Evolutionary conservation across 2,329 filamentous ascomycete genomes (phyloP), one percentile per base, ranked within the genome.

Genomic region (Aspergillus sp.): DNA sequence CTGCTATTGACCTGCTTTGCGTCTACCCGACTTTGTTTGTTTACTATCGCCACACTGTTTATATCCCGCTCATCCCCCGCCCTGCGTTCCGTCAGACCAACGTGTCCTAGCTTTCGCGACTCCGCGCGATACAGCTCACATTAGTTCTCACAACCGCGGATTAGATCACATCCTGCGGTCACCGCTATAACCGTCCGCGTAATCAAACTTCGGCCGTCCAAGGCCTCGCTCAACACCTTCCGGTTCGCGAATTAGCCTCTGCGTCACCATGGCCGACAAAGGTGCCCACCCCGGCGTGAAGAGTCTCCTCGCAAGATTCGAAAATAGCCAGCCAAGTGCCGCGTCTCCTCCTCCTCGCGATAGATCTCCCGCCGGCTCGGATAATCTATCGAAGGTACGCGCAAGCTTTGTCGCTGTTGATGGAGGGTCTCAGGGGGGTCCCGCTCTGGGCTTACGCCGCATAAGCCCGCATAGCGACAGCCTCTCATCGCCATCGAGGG

Each of bases 231-330:
- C 32, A 47, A 30, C 44, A 36, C 42, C 12, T 36, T 13, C 45
- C 38, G 38, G n/a, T 43, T 57, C 50, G 22, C 47, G 38, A 52
- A 39, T 43, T 38, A 17, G 34, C n/a, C 32, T 20, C 30, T 24
- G 15, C 22, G 51, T 44, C 45, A 51, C 56, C 53, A 66, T 65
- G 62, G 53, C 58, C 26, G 64, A 67, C 26, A 63, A 59, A 42
- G 63, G 59, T 24, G 64, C 58, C 42, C 66, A 71, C 49, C 70
- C 69, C 22, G 86, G 84, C 69, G 88, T 90, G 69, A 87, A 82
- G 77, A 90, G 89, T 77, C 84, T 93, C 64, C 83, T 88, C 67
- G 89, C 89, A 69, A 91, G 90, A 83, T 92, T 92, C 73, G 89
- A 93, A 80, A 89, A 85, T 75, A 84, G 82, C 71, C 83, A 85